A percentile compares a stretch with the other conserved stretches of the same genome.
Conservation (phyloP, 352 stramenopile species). For the Globisporangium polare region DNA sequence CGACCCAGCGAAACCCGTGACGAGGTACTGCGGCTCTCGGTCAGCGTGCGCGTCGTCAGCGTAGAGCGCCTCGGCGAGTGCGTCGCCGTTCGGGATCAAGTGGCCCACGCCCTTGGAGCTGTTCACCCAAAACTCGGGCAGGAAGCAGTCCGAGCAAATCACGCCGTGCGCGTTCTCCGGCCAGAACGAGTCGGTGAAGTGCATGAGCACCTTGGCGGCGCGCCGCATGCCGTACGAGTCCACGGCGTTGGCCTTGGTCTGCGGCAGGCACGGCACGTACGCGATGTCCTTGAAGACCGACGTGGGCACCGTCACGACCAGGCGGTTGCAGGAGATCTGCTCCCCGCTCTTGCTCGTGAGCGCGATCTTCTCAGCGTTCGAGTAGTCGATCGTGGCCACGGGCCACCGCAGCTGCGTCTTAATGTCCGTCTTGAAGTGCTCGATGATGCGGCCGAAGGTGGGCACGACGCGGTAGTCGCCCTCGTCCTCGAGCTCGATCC, state of each 20-base stretch:
- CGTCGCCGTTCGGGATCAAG: constrained; percentile 52
- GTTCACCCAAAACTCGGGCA: constrained; percentile 86
- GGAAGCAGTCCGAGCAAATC: constrained; percentile 77
- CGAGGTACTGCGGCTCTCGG: constrained; percentile 49
- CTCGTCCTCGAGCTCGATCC: constrained; percentile 79
- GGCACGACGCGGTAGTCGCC: constrained; percentile 72
- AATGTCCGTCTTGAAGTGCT: constrained; percentile 51
- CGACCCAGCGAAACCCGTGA: constrained; percentile 71
- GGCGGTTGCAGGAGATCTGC: constrained; percentile 45
- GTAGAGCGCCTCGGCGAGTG: constrained; percentile 12
- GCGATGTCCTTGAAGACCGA: constrained; percentile 73
- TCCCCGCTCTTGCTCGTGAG: constrained; percentile 54
- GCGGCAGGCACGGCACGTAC: constrained; percentile 56
- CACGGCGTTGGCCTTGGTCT: constrained; percentile 52
- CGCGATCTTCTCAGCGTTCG: constrained; percentile 34
- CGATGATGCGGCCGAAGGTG: constrained; percentile 65
- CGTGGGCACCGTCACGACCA: constrained; percentile 78
- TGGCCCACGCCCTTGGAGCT: constrained; percentile 60
- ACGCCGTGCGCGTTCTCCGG: constrained; percentile 68
- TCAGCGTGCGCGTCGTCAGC: constrained; percentile 6
- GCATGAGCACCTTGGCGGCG: constrained; percentile 71
- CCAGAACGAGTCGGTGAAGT: constrained; percentile 68
- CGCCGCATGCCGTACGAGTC: constrained; percentile 72
- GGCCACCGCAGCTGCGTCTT: constrained; percentile 48
- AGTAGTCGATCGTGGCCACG: constrained; percentile 60